Evolutionary conservation across 208 protist species (phyloP), one percentile per base, ranked within the genome.

Genomic region (Crithidia sp.): DNA sequence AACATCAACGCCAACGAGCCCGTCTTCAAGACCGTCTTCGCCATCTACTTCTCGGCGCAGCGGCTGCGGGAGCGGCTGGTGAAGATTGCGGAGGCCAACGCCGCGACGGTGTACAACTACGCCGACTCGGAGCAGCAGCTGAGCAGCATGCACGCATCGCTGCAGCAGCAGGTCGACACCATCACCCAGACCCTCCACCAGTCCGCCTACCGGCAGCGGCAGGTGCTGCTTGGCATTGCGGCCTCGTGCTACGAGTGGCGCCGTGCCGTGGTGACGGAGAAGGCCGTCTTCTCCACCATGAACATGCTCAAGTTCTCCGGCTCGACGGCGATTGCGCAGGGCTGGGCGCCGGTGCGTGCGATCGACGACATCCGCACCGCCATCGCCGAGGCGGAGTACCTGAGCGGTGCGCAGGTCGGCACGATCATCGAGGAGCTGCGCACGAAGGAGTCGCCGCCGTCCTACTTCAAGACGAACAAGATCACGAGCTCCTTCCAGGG

Each of bases 41-140:
- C 97, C 54, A 91, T 99, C 57, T 99, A 99, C 83, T 99, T 98
- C 88, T 97, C 98, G n/a, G 98, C 98, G 14, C 82, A 92, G 8
- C 84, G 91, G 28, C 69, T 98, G 7, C 80, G 92, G 58, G 82
- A 89, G 45, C 98, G 94, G 79, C 92, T 99, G 40, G 89, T 77
- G 53, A 98, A 98, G 84, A 98, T 99, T 57, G 98, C 97, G 67
- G 98, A 99, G 75, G 90, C 92, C 36, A 99, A 99, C 78, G 95
- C 88, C 16, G 98, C 96, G 6, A 96, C 87, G 36, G 76, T 99
- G 37, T 99, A 99, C 83, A 77, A 84, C 7, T 99, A 97, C 81
- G 97, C 98, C 10, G 95, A 98, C 49, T 90, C 74, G n/a, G 71
- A 86, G 13, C 77, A 86, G 66, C 90, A 97, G 75, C 79, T 98